Evolutionary conservation across 164 flowering plant species (phyloP), one percentile per base, ranked within the genome.

Genomic region (Vitis riparia): DNA sequence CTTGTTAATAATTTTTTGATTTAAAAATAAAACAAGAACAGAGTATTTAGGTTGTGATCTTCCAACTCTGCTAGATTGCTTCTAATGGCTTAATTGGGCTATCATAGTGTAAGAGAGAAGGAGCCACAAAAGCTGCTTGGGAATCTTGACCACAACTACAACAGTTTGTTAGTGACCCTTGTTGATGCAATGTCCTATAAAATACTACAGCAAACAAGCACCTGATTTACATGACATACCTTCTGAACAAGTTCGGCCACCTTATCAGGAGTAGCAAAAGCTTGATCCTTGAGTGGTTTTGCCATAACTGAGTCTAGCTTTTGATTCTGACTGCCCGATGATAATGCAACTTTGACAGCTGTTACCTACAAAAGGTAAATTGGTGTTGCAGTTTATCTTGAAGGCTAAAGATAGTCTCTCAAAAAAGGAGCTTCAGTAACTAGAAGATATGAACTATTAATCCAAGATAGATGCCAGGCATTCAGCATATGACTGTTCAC

Each of bases 201-300:
- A 23, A 23, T 23, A 23, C 27, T 23, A 23, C 27, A 23, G 27
- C 27, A 23, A 23, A 23, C 27, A 1, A 23, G 27, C 27, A 23
- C 27, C 27, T 23, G 27, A 53, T 15, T 56, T 55, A 44, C 14
- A 50, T 30, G 5, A n/a, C 65, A 57, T 86, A 92, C 99, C 97
- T 90, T 93, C 71, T 87, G 88, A 69, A 95, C 89, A 74, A 95
- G 87, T 87, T 95, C 98, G 51, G 89, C 85, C 75, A 95, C 92
- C 83, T 91, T 95, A 52, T 93, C 99, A 68, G 97, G 97, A 68
- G 86, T 78, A 55, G 99, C 97, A 81, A 93, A 95, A 64, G 99
- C 98, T 69, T 93, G 99, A 76, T 86, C 91, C 80, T 87, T 90
- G 30, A 95, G 88, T 29, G 99, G 97, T 78, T 78, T 93, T 57